Percentiles rank a stretch among this genome's conserved stretches.
Conservation (phyloP, 106 monocot genomes). For the Dactylorhiza incarnata region DNA sequence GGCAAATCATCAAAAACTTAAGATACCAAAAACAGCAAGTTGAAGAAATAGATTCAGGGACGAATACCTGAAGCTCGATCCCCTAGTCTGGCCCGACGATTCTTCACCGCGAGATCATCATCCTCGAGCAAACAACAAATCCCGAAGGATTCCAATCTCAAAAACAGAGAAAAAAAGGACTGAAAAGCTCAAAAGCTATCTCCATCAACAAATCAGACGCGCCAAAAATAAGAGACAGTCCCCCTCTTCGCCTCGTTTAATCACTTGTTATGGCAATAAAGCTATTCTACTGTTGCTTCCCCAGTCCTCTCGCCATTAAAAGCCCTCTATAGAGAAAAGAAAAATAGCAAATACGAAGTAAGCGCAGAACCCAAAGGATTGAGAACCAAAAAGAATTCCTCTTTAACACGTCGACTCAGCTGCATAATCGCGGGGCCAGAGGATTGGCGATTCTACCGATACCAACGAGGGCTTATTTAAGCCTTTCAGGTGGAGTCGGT, state of each 20-base stretch:
- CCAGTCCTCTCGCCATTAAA: constrained; percentile 6
- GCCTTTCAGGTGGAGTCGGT: not conserved
- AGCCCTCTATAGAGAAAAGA: constrained; percentile 4
- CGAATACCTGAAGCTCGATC: not conserved
- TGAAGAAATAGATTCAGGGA: not conserved
- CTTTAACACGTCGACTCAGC: not conserved
- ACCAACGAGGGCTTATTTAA: not conserved
- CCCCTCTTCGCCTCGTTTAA: not conserved
- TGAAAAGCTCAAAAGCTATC: not conserved
- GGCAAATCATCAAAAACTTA: not conserved
- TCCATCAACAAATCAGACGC: not conserved
- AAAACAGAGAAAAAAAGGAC: not conserved
- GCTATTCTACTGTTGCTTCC: not conserved
- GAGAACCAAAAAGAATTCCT: not conserved
- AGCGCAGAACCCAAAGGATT: not conserved
- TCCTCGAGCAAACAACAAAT: constrained; percentile 1
- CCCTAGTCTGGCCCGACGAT: not conserved
- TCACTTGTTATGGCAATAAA: not conserved
- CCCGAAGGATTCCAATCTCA: not conserved
- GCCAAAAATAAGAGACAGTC: not conserved
- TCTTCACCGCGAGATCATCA: not conserved
- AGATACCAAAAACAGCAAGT: not conserved
- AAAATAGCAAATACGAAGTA: not conserved
- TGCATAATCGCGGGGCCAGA: not conserved
- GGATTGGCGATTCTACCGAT: not conserved